Base-by-base conservation (phyloP, 805 yeast genomes). In the Metschnikowia borealis region DNA sequence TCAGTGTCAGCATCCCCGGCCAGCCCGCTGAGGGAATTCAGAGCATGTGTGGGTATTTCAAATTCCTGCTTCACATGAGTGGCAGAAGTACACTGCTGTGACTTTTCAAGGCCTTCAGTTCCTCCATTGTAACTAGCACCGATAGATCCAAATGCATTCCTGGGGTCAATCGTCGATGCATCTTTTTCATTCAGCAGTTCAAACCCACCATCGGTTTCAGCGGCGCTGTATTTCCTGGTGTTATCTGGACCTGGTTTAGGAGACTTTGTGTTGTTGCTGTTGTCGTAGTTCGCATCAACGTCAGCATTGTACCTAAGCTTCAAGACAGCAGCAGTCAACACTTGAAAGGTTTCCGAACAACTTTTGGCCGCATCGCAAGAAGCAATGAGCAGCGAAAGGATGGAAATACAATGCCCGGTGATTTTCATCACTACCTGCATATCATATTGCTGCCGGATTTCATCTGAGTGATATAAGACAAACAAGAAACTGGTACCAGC, bases 401-500 rank as follows among this genome's bases (percentile, higher is more conserved):
- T 85, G 13, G 73, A 71, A 46, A 82, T 71, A 45, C 87, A 82
- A 39, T 77, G 75, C 26, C 71, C 73, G 21, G 86, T 81, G 33
- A 84, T 73, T 43, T 55, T 77, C 51, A 68, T 68, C 36, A 73
- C 72, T 18, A 65, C 81, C 20, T 73, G 71, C 18, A 81, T 56
- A 1, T 77, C 63, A 17, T 81, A 74, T 5, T 68, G 67, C 5
- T 66, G 62, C 20, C 85, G 65, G 2, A 78, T 80, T 43, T 75
- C 77, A n/a, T 74, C 74, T 35, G 87, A 80, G 63, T 85, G 85
- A 63, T 87, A 89, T 13, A 89, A 74, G 0, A 90, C 79, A 62
- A 87, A 89, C 40, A 90, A 70, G 58, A 82, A 89, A 1, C 96
- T 85, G 26, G 92, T 85, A 0, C 96, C 95, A 0, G 96, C 91